Conservation (phyloP, 2,329 filamentous ascomycete genomes). For the Gyromitra esculenta region DNA sequence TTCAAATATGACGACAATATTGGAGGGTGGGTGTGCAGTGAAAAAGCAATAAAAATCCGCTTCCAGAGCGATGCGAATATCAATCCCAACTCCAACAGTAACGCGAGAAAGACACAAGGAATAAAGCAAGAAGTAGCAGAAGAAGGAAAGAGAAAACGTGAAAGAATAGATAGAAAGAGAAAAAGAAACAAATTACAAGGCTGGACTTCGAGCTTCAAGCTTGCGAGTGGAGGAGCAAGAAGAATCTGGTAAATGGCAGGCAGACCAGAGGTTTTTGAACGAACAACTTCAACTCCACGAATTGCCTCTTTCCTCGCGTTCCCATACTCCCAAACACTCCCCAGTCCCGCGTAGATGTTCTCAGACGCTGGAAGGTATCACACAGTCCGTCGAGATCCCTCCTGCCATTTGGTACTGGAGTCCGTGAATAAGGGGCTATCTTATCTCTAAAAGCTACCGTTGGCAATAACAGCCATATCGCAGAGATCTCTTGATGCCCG, state of each 20-base stretch:
- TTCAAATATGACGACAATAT: neutral
- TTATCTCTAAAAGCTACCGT: neutral
- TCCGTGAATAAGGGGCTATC: constrained; percentile 1
- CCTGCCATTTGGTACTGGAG: neutral
- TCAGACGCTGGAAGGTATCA: constrained; percentile 13
- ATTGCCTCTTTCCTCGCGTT: neutral
- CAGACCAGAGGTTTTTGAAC: constrained; percentile 12
- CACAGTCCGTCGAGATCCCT: neutral
- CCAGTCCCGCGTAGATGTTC: neutral
- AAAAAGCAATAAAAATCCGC: constrained; percentile 11
- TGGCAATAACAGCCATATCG: neutral
- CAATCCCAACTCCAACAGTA: constrained; percentile 9
- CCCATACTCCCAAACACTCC: neutral
- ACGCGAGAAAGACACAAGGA: neutral
- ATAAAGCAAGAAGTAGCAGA: neutral
- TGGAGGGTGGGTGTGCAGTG: neutral
- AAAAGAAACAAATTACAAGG: neutral
- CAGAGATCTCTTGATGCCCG: neutral
- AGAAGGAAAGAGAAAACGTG: neutral
- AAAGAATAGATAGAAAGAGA: neutral
- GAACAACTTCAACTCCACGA: neutral
- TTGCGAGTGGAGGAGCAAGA: constrained; percentile 12
- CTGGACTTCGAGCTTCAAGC: constrained; percentile 16
- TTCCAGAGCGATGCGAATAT: constrained; percentile 36
- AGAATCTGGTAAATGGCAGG: neutral